Evolutionary conservation across 495 filamentous ascomycete genomes (phyloP), one percentile per base, ranked within the genome.

Genomic region (Podospora bellae-mahoneyi): DNA sequence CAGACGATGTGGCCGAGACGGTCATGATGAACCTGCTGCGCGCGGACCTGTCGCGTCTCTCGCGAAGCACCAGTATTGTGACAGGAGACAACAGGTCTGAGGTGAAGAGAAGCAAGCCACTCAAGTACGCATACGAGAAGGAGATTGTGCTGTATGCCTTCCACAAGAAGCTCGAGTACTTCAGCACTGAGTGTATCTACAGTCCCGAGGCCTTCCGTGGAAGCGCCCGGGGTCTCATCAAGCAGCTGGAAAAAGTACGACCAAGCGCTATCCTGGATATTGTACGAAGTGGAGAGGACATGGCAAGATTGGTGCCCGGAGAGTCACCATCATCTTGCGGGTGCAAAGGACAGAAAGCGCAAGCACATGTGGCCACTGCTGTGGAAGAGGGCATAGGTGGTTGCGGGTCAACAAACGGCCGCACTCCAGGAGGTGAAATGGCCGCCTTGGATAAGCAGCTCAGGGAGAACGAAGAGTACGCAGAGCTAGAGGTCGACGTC

Each of bases 41-140:
- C 30, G 95, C 93, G 20, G 95, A 99, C 80, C 76, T 98, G 55
- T 90, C 95, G 0, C 88, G 95, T 30, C 82, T 99, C 27, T 91
- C 92, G 27, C 83, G 95, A 55, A 92, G 91, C 65, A 97, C 95
- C n/a, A 94, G 88, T 67, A 97, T 99, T 70, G 84, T 97, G 5
- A 99, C 95, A 7, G 90, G 86, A 62, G 89, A 90, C 71, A 78
- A 83, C 60, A 84, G 85, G 23, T 90, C 87, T 56, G 90, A 92
- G 60, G 92, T 97, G 68, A 92, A 95, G 81, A 84, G 95, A 67
- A 94, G 91, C 75, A 99, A 99, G 80, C 95, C 95, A 53, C 82
- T 99, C 32, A 99, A 98, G 79, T 99, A 97, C 75, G 93, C 94
- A 0, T 99, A 97, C 74, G 96, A 99, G 77, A 99, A 99, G 81